Base-by-base conservation (phyloP, 192 early-diverging fungal genomes). In the Mycoemilia scoparia region DNA sequence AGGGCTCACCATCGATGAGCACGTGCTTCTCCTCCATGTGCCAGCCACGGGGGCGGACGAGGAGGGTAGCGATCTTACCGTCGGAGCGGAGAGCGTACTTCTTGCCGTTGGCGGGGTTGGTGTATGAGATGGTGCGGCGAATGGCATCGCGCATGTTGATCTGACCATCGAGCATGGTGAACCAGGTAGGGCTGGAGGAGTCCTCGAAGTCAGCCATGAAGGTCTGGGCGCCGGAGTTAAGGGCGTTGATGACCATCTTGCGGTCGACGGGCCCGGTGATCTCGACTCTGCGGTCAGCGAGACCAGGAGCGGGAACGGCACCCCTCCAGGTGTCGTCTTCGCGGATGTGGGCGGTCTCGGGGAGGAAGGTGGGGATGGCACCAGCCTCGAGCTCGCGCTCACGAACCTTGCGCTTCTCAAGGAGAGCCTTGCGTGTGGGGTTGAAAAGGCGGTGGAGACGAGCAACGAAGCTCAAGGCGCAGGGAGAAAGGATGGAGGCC, bases 181-280 rank as follows among this genome's bases (percentile, higher is more conserved):
- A 77, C 88, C 88, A 96, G n/a, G 88, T 92, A 23, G 92, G 92
- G 11, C 85, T 74, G 66, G 80, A 91, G 14, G 92, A 96, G 66
- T 96, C 92, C 77, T 96, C 92, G 55, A 96, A 91, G 60, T 96
- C 92, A 21, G 92, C 92, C 92, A 96, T 96, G 60, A 84, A 96
- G 21, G 88, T 92, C 39, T 66, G 63, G 20, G 92, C 81, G 3
- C 82, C 88, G 16, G 84, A 82, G 69, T 92, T 96, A 48, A 96
- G 73, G 27, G 92, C 92, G 46, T 96, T 96, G 66, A 96, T 96
- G 51, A 96, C 88, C 92, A 96, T 96, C 65, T 96, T 96, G 54
- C 91, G 78, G 66, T 91, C 87, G 28, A 91, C 87, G 5, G 91
- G 91, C 15, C 91, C 87, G 26, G 87, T 96, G 60, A 96, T 96